Conservation (phyloP, 192 early-diverging fungal species). For the Coemansia sp. region DNA sequence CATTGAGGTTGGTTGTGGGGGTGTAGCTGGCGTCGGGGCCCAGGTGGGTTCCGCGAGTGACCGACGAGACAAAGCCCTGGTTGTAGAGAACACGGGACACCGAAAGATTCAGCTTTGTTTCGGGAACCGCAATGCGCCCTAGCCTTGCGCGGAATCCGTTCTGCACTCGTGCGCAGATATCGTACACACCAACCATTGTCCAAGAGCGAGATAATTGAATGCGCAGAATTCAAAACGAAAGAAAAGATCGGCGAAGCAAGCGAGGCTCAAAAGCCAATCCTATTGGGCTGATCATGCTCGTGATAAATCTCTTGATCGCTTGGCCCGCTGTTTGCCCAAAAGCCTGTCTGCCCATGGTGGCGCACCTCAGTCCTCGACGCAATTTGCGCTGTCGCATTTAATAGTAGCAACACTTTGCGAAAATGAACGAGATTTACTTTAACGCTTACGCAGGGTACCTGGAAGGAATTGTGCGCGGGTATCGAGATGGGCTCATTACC, state of each 20-base stretch:
- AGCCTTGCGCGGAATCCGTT: slow-evolving; percentile 86
- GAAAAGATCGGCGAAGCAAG: background rate
- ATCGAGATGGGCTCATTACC: slow-evolving; percentile 82
- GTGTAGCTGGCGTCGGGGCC: slow-evolving; percentile 72
- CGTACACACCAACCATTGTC: slow-evolving; percentile 74
- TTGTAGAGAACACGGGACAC: slow-evolving; percentile 84
- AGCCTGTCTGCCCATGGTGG: too few relatives aligned
- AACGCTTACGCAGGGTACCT: slow-evolving; percentile 91
- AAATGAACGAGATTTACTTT: slow-evolving; percentile 61
- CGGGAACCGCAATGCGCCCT: slow-evolving; percentile 80
- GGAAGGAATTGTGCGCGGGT: slow-evolving; percentile 94
- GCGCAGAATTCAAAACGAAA: background rate
- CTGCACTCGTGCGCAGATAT: slow-evolving; percentile 85
- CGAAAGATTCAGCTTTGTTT: slow-evolving; percentile 82
- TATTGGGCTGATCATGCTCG: background rate
- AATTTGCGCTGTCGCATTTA: background rate
- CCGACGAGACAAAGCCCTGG: slow-evolving; percentile 84
- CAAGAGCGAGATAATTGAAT: background rate
- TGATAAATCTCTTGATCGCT: background rate
- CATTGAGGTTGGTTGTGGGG: slow-evolving; percentile 76
- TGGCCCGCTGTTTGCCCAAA: too few relatives aligned
- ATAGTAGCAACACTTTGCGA: background rate
- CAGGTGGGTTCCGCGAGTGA: slow-evolving; percentile 73
- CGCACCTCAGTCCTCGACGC: background rate
- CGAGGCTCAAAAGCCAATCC: background rate